phyloP scores from a whole-genome alignment of 108 stramenopile species.

The Fragilaria crotonensis region DNA sequence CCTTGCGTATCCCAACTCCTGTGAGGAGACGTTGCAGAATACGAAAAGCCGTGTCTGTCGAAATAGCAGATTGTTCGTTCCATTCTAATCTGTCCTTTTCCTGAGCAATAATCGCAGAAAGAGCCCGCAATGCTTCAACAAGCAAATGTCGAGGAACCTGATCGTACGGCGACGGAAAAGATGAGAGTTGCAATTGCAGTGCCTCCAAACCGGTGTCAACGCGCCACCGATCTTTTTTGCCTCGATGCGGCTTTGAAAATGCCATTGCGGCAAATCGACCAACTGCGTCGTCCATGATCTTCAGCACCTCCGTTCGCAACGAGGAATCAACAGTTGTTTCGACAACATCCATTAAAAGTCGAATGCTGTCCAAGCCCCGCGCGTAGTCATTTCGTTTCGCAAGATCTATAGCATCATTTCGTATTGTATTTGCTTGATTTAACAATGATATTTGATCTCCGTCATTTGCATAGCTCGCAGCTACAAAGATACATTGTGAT shows the following conservation, averaged over 20 bases:
- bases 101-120: constrained; percentile 22
- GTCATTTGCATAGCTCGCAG: no score
- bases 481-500: no score
- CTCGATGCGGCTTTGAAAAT: constrained; percentile 33
- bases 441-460: no score
- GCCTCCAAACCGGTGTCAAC: constrained; percentile 41
- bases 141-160: constrained; percentile 37
- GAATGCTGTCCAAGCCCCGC: neutral
- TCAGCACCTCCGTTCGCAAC: constrained; percentile 9
- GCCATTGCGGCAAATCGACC: constrained; percentile 28
- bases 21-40: constrained; percentile 66
- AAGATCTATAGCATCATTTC: neutral
- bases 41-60: constrained; percentile 45
- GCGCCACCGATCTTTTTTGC: constrained; percentile 5
- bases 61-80: neutral
- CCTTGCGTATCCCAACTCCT: constrained; percentile 45
- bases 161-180: constrained; percentile 38
- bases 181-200: constrained; percentile 44
- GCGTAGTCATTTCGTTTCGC: neutral
- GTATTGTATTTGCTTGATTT: neutral
- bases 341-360: neutral
- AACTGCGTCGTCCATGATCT: constrained; percentile 35
- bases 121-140: constrained; percentile 42
- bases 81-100: constrained; percentile 3
- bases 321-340: neutral